Conservation (phyloP, 768 basidiomycete genomes). For the Mycena galopus region DNA sequence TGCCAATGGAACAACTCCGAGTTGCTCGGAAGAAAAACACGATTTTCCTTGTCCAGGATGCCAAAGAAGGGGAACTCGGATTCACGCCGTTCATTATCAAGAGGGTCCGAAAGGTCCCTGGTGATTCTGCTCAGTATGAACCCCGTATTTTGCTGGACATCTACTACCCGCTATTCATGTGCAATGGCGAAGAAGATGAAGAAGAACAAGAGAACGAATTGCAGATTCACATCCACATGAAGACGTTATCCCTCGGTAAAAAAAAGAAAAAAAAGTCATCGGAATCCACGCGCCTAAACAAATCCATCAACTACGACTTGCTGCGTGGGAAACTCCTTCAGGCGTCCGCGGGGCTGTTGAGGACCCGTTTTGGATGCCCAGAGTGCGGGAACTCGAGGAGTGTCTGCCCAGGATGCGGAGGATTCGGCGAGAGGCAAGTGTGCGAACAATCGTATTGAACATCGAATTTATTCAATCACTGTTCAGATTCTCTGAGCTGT, state of each 20-base stretch:
- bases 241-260: background rate
- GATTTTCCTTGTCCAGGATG: too few species aligned
- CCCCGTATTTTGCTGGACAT: slow-evolving; percentile 5
- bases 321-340: slow-evolving; percentile 17
- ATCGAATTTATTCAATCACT: background rate
- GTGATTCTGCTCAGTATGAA: background rate
- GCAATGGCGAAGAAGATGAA: slow-evolving; percentile 5
- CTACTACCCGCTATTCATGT: slow-evolving; percentile 18
- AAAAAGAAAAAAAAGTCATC: background rate
- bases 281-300: background rate
- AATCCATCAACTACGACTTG: slow-evolving; percentile 5
- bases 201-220: background rate
- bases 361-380: slow-evolving; percentile 10
- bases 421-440: background rate
- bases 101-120: background rate
- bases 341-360: slow-evolving; percentile 13
- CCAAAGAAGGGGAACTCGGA: too few species aligned
- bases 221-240: slow-evolving; percentile 24
- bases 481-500: slow-evolving; percentile 16
- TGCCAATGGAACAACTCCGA: too few species aligned
- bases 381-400: slow-evolving; percentile 22
- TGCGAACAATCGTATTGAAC: background rate
- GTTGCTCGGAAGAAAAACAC: too few species aligned
- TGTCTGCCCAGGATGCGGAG: slow-evolving; percentile 26
- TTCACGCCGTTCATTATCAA: slow-evolving; percentile 14